A percentile compares a stretch with the other conserved stretches of the same genome.
Evolutionary conservation across 2,329 filamentous ascomycete genomes (phyloP).

Genomic region (Venturiaceae sp.): DNA sequence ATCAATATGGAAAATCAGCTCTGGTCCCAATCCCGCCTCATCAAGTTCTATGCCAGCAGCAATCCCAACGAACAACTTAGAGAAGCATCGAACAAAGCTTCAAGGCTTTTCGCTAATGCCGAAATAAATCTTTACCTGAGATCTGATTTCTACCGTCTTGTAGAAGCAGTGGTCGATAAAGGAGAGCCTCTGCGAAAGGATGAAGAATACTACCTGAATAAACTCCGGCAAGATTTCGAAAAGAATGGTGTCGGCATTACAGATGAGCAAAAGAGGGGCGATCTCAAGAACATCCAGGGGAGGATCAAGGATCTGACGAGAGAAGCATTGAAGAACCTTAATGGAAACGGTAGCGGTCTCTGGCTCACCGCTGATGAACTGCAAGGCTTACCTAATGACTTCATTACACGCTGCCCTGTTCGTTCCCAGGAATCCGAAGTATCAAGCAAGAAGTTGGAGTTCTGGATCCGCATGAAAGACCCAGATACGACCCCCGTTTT

Average conservation of each 20-base stretch:
- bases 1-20: no score
- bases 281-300: background rate
- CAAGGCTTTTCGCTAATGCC: no score
- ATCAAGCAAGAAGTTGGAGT: background rate
- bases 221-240: background rate
- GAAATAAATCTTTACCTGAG: no score
- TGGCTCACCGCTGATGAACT: background rate
- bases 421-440: background rate
- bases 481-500: conserved; percentile 39
- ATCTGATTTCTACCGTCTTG: background rate
- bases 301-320: background rate
- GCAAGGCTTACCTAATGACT: background rate
- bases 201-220: background rate
- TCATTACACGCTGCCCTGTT: background rate
- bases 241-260: background rate
- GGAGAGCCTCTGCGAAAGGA: background rate
- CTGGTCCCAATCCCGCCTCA: no score
- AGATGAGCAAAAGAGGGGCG: background rate
- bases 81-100: no score
- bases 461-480: conserved; percentile 27
- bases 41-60: no score
- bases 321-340: background rate
- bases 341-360: background rate
- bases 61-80: no score
- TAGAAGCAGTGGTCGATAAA: background rate